These are phyloP conservation scores for Leucosporidium scottii DNA, from an alignment of 768 basidiomycete species.

Conservation along the genomic window DNA sequence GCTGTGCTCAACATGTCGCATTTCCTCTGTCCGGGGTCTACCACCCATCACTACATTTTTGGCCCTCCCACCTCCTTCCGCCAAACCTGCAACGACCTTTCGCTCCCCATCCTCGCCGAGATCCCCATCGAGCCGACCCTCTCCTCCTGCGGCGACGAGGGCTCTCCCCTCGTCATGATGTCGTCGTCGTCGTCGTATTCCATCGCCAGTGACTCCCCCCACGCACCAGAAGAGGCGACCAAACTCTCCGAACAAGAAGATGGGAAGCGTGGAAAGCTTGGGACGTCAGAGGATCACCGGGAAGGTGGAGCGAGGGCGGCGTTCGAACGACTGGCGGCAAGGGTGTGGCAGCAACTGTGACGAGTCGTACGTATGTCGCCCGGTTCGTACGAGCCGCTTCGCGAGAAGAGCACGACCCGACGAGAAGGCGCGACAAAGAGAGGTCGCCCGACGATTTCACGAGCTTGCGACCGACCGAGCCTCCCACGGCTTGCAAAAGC, in stretches of 20 bases:
- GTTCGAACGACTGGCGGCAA: slow-evolving; percentile 36
- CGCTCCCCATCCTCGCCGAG: slow-evolving; percentile 64
- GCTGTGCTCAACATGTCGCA: slow-evolving; percentile 81
- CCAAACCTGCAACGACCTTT: slow-evolving; percentile 52
- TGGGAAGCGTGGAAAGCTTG: slow-evolving; percentile 22
- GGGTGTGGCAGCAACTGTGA: slow-evolving; percentile 37
- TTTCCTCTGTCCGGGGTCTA: slow-evolving; percentile 69
- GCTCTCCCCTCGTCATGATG: slow-evolving; percentile 44
- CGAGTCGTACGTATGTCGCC: not conserved
- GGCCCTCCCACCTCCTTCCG: slow-evolving; percentile 64
- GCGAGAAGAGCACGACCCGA: too few relatives aligned
- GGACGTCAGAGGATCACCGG: slow-evolving; percentile 22
- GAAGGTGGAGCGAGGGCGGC: slow-evolving; percentile 37
- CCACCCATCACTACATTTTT: slow-evolving; percentile 57
- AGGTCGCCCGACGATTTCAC: too few relatives aligned
- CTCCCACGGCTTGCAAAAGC: too few relatives aligned
- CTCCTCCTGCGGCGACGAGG: slow-evolving; percentile 63
- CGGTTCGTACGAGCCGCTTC: too few relatives aligned
- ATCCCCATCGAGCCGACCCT: slow-evolving; percentile 72
- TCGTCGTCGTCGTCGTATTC: too few relatives aligned
- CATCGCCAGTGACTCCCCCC: too few relatives aligned
- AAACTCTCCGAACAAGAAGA: too few relatives aligned
- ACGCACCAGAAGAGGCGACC: too few relatives aligned
- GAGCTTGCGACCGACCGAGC: too few relatives aligned
- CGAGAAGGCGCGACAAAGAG: too few relatives aligned